Evolutionary conservation across 1,284 basidiomycete species (phyloP).

Genomic region (Xerocomus nothofagi): DNA sequence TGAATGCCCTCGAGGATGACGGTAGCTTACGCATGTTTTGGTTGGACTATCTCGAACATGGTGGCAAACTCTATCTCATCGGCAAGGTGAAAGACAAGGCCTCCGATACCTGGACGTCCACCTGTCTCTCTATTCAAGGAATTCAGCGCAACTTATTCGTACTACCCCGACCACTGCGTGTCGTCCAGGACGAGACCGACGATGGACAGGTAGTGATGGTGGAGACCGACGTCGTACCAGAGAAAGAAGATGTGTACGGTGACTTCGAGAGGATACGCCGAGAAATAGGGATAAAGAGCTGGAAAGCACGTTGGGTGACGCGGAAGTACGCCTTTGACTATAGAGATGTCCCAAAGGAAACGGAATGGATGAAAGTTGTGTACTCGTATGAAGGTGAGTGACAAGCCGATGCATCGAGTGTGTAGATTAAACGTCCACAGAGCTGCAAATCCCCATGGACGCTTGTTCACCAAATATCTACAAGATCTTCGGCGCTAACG

Average conservation of each 20-base stretch:
- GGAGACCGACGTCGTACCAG: constrained; percentile 78
- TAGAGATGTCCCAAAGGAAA: constrained; percentile 75
- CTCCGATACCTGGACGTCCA: constrained; percentile 73
- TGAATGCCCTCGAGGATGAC: constrained; percentile 72
- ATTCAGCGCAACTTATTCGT: constrained; percentile 93
- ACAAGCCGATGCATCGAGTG: not conserved
- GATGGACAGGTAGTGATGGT: constrained; percentile 47
- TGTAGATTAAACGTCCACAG: constrained; percentile 30
- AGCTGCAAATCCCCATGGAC: constrained; percentile 65
- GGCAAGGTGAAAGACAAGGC: constrained; percentile 85
- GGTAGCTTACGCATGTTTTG: constrained; percentile 90
- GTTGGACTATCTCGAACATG: constrained; percentile 87
- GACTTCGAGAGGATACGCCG: constrained; percentile 85
- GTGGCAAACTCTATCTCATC: constrained; percentile 78
- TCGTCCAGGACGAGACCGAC: constrained; percentile 55
- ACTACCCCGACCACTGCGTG: constrained; percentile 72
- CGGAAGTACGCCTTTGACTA: constrained; percentile 95
- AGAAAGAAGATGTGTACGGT: constrained; percentile 69
- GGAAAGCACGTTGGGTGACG: constrained; percentile 82
- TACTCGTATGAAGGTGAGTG: constrained; percentile 78
- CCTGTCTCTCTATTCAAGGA: constrained; percentile 83
- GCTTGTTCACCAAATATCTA: constrained; percentile 83
- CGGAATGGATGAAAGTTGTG: constrained; percentile 90
- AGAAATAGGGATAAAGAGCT: constrained; percentile 75
- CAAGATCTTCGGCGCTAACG: constrained; percentile 90